These are phyloP conservation scores for Penicillium canescens DNA, from an alignment of 495 filamentous ascomycete genomes.

Conservation along the genomic window DNA sequence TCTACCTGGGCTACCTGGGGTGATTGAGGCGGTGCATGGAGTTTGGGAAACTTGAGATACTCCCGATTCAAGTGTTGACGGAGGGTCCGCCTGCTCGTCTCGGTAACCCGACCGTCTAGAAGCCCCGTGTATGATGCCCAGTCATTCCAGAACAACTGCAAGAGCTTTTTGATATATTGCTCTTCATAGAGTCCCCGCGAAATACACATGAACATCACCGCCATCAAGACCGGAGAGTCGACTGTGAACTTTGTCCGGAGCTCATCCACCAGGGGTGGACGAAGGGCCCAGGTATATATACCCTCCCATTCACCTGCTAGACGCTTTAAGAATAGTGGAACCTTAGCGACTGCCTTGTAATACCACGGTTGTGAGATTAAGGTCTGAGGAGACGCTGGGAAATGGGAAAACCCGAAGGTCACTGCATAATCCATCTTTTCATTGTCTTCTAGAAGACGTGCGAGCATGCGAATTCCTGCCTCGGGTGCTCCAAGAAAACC, in stretches of 20 bases:
- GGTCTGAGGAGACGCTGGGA: neutral
- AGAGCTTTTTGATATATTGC: neutral
- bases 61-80: neutral
- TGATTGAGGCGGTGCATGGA: neutral
- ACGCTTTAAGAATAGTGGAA: neutral
- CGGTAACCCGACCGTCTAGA: neutral
- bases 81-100: neutral
- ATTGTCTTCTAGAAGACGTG: constrained; percentile 13
- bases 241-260: neutral
- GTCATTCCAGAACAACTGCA: neutral
- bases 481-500: constrained; percentile 5
- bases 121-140: neutral
- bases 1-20: neutral
- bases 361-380: neutral
- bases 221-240: constrained; percentile 1
- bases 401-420: constrained; percentile 1
- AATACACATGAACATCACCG: constrained; percentile 7
- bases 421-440: constrained; percentile 4
- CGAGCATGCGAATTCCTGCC: neutral
- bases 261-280: constrained; percentile 1
- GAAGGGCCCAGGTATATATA: neutral
- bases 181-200: neutral
- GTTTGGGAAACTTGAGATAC: neutral
- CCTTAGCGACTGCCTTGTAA: neutral
- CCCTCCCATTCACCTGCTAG: neutral